These are phyloP conservation scores for Fragaria iinumae DNA, from an alignment of 306 rosid species.

Conservation along the genomic window DNA sequence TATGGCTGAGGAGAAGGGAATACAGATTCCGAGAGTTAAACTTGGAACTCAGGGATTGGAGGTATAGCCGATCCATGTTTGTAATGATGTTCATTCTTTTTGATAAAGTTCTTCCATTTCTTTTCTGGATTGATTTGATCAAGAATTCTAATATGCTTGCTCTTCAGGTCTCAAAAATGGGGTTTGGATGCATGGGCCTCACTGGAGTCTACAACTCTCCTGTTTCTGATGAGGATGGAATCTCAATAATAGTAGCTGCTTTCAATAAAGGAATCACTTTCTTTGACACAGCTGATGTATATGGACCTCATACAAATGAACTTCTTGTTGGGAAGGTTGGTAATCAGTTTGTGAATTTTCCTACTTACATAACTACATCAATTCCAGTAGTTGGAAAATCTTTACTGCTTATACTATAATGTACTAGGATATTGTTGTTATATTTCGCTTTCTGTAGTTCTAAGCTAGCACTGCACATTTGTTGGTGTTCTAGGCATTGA, in stretches of 20 bases:
- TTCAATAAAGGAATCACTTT: constrained; percentile 39
- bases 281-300: constrained; percentile 36
- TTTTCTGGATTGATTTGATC: neutral
- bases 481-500: constrained; percentile 45
- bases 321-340: constrained; percentile 40
- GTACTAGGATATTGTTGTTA: neutral
- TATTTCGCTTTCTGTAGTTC: neutral
- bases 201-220: constrained; percentile 34
- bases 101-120: neutral
- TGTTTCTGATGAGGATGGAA: constrained; percentile 31
- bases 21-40: constrained; percentile 38
- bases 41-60: constrained; percentile 54
- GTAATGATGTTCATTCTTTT: neutral
- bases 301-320: constrained; percentile 37
- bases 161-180: constrained; percentile 42
- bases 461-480: neutral
- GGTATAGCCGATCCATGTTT: constrained; percentile 17
- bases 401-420: neutral
- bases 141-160: neutral
- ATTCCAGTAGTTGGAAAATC: neutral
- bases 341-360: neutral
- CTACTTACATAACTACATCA: neutral
- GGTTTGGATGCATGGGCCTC: constrained; percentile 44
- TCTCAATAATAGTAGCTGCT: constrained; percentile 27
- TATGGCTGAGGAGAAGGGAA: constrained; percentile 31